Evolutionary conservation across 768 basidiomycete genomes (phyloP).

Genomic region (Tulasnella sp.): DNA sequence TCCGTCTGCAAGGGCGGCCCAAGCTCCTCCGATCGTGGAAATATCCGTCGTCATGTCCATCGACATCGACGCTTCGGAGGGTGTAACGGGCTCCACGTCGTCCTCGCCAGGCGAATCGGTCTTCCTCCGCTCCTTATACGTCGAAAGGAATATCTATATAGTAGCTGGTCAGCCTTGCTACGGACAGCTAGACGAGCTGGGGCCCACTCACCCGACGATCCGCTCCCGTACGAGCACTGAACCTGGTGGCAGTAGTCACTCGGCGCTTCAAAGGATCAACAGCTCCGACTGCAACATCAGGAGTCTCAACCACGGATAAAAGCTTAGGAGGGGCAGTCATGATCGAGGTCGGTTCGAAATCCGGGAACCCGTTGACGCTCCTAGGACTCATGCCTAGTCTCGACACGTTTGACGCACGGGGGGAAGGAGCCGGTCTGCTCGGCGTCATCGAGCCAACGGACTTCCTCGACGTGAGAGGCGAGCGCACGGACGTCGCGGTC

Average conservation of each 20-base stretch:
- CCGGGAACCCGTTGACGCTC: neutral
- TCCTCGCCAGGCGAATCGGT: neutral
- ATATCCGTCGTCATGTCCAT: slow-evolving; percentile 44
- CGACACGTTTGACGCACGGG: slow-evolving; percentile 18
- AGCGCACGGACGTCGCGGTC: neutral
- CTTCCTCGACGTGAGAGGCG: slow-evolving; percentile 13
- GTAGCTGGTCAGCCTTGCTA: neutral
- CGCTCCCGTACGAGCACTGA: slow-evolving; percentile 72
- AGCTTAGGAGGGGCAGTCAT: slow-evolving; percentile 76
- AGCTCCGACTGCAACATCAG: slow-evolving; percentile 81
- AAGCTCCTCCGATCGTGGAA: slow-evolving; percentile 58
- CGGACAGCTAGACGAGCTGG: neutral
- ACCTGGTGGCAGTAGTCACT: slow-evolving; percentile 78
- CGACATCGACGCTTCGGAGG: slow-evolving; percentile 27
- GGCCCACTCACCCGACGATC: slow-evolving; percentile 53
- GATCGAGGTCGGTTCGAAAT: slow-evolving; percentile 38
- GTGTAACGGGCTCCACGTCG: neutral
- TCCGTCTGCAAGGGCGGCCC: slow-evolving; percentile 48
- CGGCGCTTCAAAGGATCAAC: slow-evolving; percentile 75
- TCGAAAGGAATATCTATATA: slow-evolving; percentile 70
- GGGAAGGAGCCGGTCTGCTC: slow-evolving; percentile 17
- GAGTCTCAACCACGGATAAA: slow-evolving; percentile 72
- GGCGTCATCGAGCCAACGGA: slow-evolving; percentile 28
- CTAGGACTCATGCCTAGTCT: neutral
- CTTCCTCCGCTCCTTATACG: slow-evolving; percentile 42